Base-by-base conservation (phyloP, 106 monocot species). In the Apostasia shenzhenica region DNA sequence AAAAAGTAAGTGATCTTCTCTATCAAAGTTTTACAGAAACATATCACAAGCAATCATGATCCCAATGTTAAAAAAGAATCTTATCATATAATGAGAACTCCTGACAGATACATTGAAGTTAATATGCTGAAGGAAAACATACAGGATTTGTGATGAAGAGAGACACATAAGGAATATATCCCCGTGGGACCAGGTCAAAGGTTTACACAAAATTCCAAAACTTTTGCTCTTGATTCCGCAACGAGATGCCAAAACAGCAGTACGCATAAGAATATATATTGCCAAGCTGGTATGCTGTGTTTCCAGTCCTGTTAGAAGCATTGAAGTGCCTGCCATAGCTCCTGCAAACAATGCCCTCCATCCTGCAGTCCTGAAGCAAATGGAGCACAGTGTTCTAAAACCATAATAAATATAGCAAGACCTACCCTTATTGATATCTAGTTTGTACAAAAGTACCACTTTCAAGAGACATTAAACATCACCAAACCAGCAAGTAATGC, bases 101-200 rank as follows among this genome's bases (percentile, higher is more conserved):
- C 26, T 26, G 26, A 26, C 26, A 26, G 26, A 26, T 26, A 26
- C 26, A 26, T 48, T 50, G 4, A 50, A 50, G 14, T 14, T 57
- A 77, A 66, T 48, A 50, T 10, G 13, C 39, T 63, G 62, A 79
- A 56, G 54, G 40, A 58, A 54, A 59, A 86, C 92, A 72, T 90
- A 99, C 99, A 99, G 71, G 69, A 93, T 99, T 74, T 99, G 99
- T 72, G 99, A 87, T 68, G 93, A 90, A 26, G 99, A 80, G 49
- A 99, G 84, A 55, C 99, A 99, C 99, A 93, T 93, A 61, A 93
- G 99, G 68, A 99, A 99, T 57, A 93, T 70, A 73, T 99, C 99
- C 67, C 99, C 99, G 80, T 93, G 70, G 41, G 81, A 81, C 99
- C 92, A 93, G 64, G 90, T 85, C 72, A 99, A 70, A 45, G 99